These are phyloP conservation scores for Hibiscus trionum DNA, from an alignment of 345 rosid genomes.

Conservation along the genomic window DNA sequence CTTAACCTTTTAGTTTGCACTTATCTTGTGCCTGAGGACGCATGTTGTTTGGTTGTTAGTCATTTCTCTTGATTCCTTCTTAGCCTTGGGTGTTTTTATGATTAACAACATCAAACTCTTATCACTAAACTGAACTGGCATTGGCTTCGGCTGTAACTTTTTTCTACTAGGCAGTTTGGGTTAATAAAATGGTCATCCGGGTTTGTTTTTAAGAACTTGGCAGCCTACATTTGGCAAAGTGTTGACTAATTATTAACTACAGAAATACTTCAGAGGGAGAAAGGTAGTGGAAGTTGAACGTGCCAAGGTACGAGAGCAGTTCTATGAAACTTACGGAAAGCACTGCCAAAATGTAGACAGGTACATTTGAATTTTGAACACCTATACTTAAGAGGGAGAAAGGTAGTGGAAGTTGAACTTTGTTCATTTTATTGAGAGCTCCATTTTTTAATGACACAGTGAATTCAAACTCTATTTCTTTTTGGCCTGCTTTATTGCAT, in stretches of 20 bases:
- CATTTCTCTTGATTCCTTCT: too few relatives aligned
- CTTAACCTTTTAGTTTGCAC: background rate
- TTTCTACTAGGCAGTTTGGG: background rate
- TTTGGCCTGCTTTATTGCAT: background rate
- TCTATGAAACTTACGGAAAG: conserved; percentile 51
- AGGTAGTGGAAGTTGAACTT: background rate
- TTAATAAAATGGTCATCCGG: background rate
- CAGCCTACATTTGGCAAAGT: conserved; percentile 14
- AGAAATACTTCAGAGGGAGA: conserved; percentile 98
- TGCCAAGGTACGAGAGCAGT: conserved; percentile 55
- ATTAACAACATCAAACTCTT: too few relatives aligned
- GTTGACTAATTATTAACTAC: conserved; percentile 38
- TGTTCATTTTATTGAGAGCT: background rate
- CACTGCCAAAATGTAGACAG: conserved; percentile 66
- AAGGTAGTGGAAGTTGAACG: conserved; percentile 58
- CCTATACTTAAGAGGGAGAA: too few relatives aligned
- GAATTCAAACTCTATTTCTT: too few relatives aligned
- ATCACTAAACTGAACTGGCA: too few relatives aligned
- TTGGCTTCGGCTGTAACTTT: background rate
- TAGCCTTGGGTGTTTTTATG: too few relatives aligned
- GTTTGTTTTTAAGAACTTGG: background rate
- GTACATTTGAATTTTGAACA: background rate
- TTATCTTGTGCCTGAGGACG: too few relatives aligned
- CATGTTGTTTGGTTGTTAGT: too few relatives aligned
- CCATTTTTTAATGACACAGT: background rate